These are phyloP conservation scores for Hypoxylon sp. DNA, from an alignment of 2,329 filamentous ascomycete genomes.

Conservation along the genomic window DNA sequence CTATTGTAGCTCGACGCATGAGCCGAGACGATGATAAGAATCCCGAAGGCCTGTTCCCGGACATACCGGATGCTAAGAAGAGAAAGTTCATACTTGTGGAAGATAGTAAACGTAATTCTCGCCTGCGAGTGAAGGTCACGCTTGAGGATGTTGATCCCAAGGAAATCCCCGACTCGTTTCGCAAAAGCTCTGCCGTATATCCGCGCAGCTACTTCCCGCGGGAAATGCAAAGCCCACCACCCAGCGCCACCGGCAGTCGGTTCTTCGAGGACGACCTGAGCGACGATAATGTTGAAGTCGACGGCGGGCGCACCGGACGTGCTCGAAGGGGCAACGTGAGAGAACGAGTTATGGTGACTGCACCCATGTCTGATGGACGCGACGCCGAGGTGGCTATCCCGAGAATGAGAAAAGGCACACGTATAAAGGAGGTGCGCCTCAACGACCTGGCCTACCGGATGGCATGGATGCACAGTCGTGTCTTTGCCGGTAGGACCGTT, in stretches of 20 bases:
- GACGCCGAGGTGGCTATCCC: constrained; percentile 82
- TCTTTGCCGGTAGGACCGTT: constrained; percentile 86
- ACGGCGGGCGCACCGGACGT: constrained; percentile 58
- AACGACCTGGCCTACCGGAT: constrained; percentile 96
- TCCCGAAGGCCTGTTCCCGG: constrained; percentile 82
- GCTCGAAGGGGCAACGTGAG: constrained; percentile 53
- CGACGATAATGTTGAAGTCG: constrained; percentile 69
- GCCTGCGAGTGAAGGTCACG: constrained; percentile 89
- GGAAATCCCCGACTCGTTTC: constrained; percentile 96
- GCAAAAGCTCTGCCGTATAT: constrained; percentile 88
- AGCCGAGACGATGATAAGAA: constrained; percentile 63
- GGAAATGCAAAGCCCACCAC: constrained; percentile 89
- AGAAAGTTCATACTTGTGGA: constrained; percentile 98
- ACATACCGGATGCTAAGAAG: constrained; percentile 89
- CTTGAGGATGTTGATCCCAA: constrained; percentile 95
- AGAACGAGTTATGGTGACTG: constrained; percentile 65
- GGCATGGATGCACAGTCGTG: constrained; percentile 95
- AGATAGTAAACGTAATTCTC: constrained; percentile 82
- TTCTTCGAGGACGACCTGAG: constrained; percentile 77
- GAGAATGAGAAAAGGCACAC: constrained; percentile 74
- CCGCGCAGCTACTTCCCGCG: constrained; percentile 92
- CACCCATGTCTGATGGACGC: constrained; percentile 75
- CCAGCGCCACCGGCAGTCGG: constrained; percentile 77
- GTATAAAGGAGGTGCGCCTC: constrained; percentile 86
- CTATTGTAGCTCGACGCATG: constrained; percentile 50